Evolutionary conservation across 306 rosid genomes (phyloP).

Genomic region (Echinosophora koreensis): DNA sequence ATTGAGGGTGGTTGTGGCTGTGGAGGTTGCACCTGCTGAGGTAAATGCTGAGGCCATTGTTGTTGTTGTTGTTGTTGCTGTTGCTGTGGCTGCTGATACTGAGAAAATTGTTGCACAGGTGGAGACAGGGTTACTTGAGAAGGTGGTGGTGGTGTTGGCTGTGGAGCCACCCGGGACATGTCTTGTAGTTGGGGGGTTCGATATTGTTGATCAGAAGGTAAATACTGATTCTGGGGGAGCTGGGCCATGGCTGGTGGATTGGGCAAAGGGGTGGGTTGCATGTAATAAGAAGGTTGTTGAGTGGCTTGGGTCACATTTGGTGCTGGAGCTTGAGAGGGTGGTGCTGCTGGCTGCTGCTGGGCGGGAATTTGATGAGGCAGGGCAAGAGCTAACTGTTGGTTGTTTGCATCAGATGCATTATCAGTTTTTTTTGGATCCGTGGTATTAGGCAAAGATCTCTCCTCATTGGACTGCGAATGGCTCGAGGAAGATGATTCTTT

Average conservation of each 20-base stretch:
- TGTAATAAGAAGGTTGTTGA: slow-evolving; percentile 80
- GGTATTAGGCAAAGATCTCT: slow-evolving; percentile 65
- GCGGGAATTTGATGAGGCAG: slow-evolving; percentile 80
- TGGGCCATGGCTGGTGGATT: slow-evolving; percentile 65
- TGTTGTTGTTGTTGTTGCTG: slow-evolving; percentile 54
- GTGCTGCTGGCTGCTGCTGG: slow-evolving; percentile 62
- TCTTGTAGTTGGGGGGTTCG: slow-evolving; percentile 71
- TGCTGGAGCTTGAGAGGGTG: slow-evolving; percentile 65
- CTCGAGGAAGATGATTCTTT: slow-evolving; percentile 81
- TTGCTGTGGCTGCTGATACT: slow-evolving; percentile 75
- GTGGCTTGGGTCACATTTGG: slow-evolving; percentile 64
- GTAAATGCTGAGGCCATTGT: slow-evolving; percentile 51
- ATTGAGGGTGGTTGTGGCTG: slow-evolving; percentile 75
- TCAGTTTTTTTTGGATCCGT: slow-evolving; percentile 71
- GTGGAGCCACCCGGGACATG: slow-evolving; percentile 65
- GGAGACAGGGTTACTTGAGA: slow-evolving; percentile 74
- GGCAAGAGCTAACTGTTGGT: slow-evolving; percentile 94
- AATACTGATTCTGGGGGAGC: slow-evolving; percentile 72
- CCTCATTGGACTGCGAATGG: slow-evolving; percentile 84
- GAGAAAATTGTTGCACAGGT: slow-evolving; percentile 73
- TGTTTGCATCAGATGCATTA: slow-evolving; percentile 65
- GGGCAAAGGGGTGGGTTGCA: slow-evolving; percentile 65
- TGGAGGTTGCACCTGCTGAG: slow-evolving; percentile 66
- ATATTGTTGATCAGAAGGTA: slow-evolving; percentile 77
- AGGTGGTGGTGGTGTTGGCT: slow-evolving; percentile 64